Evolutionary conservation across 257 asterid species (phyloP).

Genomic region (Scutellaria minor): DNA sequence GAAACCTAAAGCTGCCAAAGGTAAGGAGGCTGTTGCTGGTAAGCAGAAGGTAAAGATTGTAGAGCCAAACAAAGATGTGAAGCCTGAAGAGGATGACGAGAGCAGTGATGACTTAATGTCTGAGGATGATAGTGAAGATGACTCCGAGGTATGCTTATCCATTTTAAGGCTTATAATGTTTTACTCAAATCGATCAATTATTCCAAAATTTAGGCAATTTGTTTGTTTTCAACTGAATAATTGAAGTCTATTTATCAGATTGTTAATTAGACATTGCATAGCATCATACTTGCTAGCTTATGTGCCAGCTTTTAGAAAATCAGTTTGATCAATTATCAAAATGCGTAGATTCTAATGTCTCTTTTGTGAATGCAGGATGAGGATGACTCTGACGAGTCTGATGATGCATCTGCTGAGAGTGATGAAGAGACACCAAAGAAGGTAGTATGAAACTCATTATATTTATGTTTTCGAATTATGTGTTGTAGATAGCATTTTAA

Average conservation of each 20-base stretch:
- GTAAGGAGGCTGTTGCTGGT: slow-evolving; percentile 53
- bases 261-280: neutral
- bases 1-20: slow-evolving; percentile 49
- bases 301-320: neutral
- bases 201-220: slow-evolving; percentile 3
- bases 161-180: neutral
- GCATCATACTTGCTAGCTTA: neutral
- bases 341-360: neutral
- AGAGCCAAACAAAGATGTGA: slow-evolving; percentile 51
- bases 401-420: slow-evolving; percentile 57
- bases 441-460: slow-evolving; percentile 44
- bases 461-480: too few species aligned
- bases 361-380: slow-evolving; percentile 47
- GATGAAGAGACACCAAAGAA: slow-evolving; percentile 88
- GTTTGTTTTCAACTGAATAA: neutral
- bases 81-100: slow-evolving; percentile 41
- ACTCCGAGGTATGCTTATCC: slow-evolving; percentile 43
- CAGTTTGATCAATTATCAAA: too few species aligned
- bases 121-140: slow-evolving; percentile 56
- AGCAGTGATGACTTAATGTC: slow-evolving; percentile 57
- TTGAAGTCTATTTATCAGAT: neutral
- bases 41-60: slow-evolving; percentile 75
- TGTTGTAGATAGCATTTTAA: neutral
- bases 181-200: neutral
- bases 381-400: slow-evolving; percentile 55